Evolutionary conservation across 2,329 filamentous ascomycete species (phyloP), one percentile per base, ranked within the genome.

Genomic region (Phoma sp.): DNA sequence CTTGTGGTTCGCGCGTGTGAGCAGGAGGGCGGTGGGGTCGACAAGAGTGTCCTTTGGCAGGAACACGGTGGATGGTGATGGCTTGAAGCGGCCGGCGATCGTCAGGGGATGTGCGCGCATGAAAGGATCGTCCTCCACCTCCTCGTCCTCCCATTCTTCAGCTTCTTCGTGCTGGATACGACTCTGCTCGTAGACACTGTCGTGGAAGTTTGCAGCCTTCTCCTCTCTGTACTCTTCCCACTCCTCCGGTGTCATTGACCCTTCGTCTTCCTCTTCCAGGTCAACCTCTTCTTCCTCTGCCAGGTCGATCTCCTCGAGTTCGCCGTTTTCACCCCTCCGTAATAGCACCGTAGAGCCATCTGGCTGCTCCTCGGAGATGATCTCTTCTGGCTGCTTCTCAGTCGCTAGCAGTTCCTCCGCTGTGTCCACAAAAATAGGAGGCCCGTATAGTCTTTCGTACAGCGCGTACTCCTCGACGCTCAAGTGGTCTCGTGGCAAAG

Each of bases 371-470:
- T 71, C 65, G 48, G 69, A 61, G 19, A 71, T 59, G 65, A 79
- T 80, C 63, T 75, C 77, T 79, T 78, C 43, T 76, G 77, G 64
- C 81, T 78, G 63, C 79, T 76, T 57, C 78, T 82, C 24, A 76
- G 72, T 59, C 29, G 64, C 69, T 45, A 69, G 64, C n/a, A 72
- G 62, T 36, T 75, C 69, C 57, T 77, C 85, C 4, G 86, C 80
- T 72, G 89, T 85, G 53, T 88, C 86, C 37, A 87, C 82, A 58
- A 90, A 72, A 1, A 75, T 51, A 2, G 92, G 91, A 31, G 87
- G 81, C 1, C 93, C 94, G 72, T 95, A 97, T 15, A 96, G 77
- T 60, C 92, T 83, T 69, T 89, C 86, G 74, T 96, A 96, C 0
- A 96, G 78, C 43, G 78, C 79, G 67, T 89, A 87, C 73, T 96